These are phyloP conservation scores for Scytalidium lignicola DNA, from an alignment of 2,329 filamentous ascomycete genomes.

Conservation along the genomic window DNA sequence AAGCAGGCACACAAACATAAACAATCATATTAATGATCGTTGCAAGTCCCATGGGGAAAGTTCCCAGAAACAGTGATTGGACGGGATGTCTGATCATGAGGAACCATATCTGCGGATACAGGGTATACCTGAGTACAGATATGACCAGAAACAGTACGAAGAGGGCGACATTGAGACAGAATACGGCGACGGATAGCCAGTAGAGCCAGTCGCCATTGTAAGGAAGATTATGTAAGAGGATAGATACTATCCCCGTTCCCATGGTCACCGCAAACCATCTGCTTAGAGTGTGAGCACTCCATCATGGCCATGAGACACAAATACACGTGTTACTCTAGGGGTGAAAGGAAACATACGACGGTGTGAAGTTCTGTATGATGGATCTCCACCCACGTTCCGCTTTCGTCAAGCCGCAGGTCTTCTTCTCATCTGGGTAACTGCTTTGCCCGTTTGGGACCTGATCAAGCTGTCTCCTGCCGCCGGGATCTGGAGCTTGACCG, in stretches of 20 bases:
- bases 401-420: not conserved
- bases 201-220: conserved; percentile 54
- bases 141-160: conserved; percentile 51
- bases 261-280: conserved; percentile 58
- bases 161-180: conserved; percentile 52
- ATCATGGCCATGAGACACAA: not conserved
- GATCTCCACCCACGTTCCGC: conserved; percentile 11
- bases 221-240: conserved; percentile 57
- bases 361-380: conserved; percentile 38
- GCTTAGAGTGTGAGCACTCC: not conserved
- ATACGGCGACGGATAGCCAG: conserved; percentile 55
- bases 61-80: conserved; percentile 64
- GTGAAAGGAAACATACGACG: conserved; percentile 36
- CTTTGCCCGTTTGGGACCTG: too few species aligned
- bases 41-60: conserved; percentile 63
- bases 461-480: too few species aligned
- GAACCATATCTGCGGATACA: conserved; percentile 62
- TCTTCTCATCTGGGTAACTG: too few species aligned
- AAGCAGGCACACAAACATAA: conserved; percentile 52
- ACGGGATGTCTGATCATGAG: conserved; percentile 63
- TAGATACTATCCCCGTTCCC: conserved; percentile 64
- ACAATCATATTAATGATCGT: conserved; percentile 64
- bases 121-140: conserved; percentile 53
- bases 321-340: not conserved
- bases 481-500: too few species aligned